Base-by-base conservation (phyloP, 192 early-diverging fungal genomes). In the Spizellomyces sp. region DNA sequence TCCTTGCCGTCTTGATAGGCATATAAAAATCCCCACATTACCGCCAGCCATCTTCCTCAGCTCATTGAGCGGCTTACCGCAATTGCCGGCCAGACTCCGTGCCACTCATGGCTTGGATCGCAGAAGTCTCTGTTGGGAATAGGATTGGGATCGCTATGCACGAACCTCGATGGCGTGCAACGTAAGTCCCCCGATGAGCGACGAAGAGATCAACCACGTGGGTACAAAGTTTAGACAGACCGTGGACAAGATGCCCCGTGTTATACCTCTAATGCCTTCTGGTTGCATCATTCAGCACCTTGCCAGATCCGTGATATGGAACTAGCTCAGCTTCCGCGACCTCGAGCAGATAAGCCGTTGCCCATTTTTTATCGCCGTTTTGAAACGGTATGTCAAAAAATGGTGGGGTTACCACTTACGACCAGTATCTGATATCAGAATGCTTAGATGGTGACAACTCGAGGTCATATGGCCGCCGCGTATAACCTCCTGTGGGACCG, bases 401-500 rank as follows among this genome's bases (percentile, higher is more conserved):
- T 36, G 3, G 27, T 36, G 27, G 3, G 3, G 27, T 36, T 36
- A 3, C 27, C 27, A 36, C 3, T 36, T 36, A 36, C 27, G 27
- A 36, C 3, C 27, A 36, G 27, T 36, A 36, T 36, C 27, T 36
- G 27, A 36, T 36, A 0, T 0, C 27, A 36, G 27, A 36, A 36
- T 36, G 0, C 27, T 36, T 36, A 54, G 50, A n/a, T 54, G 50
- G 1, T 19, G 12, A 54, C 50, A 14, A 82, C 91, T 65, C 84
- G 83, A 56, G 94, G 94, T 7, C 94, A 95, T 79, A 81, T 88
- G 52, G 85, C 78, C 61, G 83, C 91, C 27, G 87, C 86, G n/a
- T 95, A 86, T 69, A 93, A 88, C 74, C 81, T 89, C 15, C 75
- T 85, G 47, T 94, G 94, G 73, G 94, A 95, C 77, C 81, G 83